Percentiles rank a stretch among this genome's conserved stretches.
These are phyloP conservation scores for Rhododendron henanense DNA, from an alignment of 148 eudicot genomes.

Conservation along the genomic window DNA sequence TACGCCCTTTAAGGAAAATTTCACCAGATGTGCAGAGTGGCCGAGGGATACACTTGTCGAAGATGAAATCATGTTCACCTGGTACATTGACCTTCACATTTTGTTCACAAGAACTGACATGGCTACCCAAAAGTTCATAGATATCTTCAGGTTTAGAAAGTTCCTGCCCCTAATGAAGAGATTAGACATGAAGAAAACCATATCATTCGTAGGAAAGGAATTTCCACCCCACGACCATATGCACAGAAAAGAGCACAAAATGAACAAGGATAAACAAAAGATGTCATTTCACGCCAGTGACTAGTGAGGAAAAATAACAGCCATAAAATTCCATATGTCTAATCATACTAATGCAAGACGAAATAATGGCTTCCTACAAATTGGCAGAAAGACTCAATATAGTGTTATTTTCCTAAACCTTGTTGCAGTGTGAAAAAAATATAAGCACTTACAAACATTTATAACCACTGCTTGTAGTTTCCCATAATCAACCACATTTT, in stretches of 20 bases:
- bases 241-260: not conserved
- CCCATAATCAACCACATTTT: not conserved
- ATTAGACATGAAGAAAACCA: constrained; percentile 1
- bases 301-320: not conserved
- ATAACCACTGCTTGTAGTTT: not conserved
- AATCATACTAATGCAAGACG: not conserved
- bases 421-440: not conserved
- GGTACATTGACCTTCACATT: constrained; percentile 30
- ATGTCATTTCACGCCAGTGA: not conserved
- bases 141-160: constrained; percentile 52
- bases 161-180: constrained; percentile 44
- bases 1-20: constrained; percentile 26
- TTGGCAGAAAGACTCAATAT: not conserved
- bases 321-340: not conserved
- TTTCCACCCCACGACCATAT: not conserved
- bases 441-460: not conserved
- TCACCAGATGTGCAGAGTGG: constrained; percentile 16
- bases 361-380: not conserved
- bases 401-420: not conserved
- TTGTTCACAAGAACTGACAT: constrained; percentile 24
- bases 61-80: constrained; percentile 14
- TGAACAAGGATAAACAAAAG: not conserved
- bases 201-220: not conserved
- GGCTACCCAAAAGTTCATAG: constrained; percentile 44
- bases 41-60: constrained; percentile 31